Conservation (phyloP, 2,329 filamentous ascomycete genomes). For the Phoma sp. region DNA sequence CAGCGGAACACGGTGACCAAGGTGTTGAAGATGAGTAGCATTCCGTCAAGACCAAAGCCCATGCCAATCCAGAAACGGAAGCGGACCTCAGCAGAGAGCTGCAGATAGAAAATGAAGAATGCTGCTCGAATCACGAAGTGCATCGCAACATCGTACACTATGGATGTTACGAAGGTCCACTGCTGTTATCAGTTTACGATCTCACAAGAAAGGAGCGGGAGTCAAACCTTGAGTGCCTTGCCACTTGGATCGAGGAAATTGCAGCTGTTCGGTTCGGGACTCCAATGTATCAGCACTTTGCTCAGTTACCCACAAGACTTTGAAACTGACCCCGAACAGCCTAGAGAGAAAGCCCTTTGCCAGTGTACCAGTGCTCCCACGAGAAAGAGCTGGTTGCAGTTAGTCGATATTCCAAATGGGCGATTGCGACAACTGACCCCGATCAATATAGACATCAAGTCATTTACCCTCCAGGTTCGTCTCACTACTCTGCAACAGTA, state of each 20-base stretch:
- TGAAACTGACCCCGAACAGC: constrained; percentile 1
- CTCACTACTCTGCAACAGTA: constrained; percentile 7
- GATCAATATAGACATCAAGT: constrained; percentile 10
- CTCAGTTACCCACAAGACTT: not conserved
- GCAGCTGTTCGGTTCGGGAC: constrained; percentile 2
- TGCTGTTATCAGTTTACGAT: not conserved
- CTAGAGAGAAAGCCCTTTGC: not conserved
- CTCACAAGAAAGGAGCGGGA: not conserved
- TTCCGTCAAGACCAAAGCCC: constrained; percentile 1
- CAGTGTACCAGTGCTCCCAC: constrained; percentile 1
- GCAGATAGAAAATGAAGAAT: constrained; percentile 9
- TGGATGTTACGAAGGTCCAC: constrained; percentile 6
- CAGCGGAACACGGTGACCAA: constrained; percentile 11
- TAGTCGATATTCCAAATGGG: not conserved
- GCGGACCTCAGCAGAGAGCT: not conserved
- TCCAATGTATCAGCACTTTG: not conserved
- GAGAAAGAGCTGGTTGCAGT: not conserved
- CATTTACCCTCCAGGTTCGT: constrained; percentile 11
- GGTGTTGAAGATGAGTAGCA: constrained; percentile 4
- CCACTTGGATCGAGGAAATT: not conserved
- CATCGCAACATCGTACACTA: constrained; percentile 4
- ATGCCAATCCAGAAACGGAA: constrained; percentile 8
- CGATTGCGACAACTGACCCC: not conserved
- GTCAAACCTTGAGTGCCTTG: not conserved
- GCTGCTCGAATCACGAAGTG: constrained; percentile 10